Conservation (phyloP, 208 protist genomes). For the Trypanosoma theileri region DNA sequence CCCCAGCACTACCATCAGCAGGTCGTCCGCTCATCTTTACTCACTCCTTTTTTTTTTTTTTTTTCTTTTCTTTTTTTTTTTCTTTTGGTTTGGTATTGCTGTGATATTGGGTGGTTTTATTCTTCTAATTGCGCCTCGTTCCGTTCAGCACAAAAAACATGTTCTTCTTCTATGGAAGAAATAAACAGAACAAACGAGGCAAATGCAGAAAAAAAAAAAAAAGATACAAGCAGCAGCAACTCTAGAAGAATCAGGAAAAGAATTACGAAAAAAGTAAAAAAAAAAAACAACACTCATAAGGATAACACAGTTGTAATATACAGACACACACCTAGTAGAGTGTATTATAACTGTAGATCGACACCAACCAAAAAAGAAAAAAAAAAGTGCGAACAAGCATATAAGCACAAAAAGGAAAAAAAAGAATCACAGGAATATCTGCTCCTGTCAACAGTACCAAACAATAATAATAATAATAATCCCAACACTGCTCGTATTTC, state of each 20-base stretch:
- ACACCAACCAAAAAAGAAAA: too few species aligned
- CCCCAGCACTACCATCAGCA: neutral
- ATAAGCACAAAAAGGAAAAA: too few species aligned
- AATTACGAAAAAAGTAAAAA: slow-evolving; percentile 10
- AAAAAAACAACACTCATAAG: slow-evolving; percentile 17
- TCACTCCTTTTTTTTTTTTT: neutral
- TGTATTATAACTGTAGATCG: too few species aligned
- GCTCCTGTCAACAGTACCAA: too few species aligned
- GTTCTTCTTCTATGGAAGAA: neutral
- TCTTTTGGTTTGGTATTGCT: neutral
- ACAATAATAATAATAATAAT: too few species aligned
- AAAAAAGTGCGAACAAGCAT: too few species aligned
- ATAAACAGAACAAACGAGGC: neutral
- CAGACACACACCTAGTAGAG: too few species aligned
- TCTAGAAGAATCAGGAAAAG: neutral
- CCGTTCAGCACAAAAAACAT: neutral
- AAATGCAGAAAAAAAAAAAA: slow-evolving; percentile 7
- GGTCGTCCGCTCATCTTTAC: slow-evolving; percentile 11
- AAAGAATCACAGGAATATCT: too few species aligned
- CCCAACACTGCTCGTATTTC: too few species aligned
- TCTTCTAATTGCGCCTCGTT: neutral
- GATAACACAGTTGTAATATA: too few species aligned
- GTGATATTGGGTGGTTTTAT: too few species aligned
- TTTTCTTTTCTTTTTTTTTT: neutral
- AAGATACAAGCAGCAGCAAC: slow-evolving; percentile 14